phyloP scores from a whole-genome alignment of 2,329 filamentous ascomycete genomes.

The Penicillium sp. region DNA sequence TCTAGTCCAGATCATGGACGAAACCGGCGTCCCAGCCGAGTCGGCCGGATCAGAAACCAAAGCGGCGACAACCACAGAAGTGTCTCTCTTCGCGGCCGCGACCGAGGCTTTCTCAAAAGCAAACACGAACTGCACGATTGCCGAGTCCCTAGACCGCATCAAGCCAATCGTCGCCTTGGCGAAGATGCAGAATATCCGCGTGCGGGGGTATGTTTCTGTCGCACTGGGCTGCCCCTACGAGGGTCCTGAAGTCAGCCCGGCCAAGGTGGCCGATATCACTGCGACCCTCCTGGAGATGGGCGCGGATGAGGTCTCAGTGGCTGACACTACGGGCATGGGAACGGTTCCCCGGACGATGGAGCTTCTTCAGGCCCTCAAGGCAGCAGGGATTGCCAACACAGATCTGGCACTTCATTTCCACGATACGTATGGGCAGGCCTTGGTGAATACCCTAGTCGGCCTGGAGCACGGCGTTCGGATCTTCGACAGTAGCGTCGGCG shows the following conservation, averaged over 20 bases:
- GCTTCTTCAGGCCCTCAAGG: constrained; percentile 56
- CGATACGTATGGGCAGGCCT: constrained; percentile 63
- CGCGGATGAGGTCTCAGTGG: constrained; percentile 63
- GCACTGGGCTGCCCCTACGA: constrained; percentile 65
- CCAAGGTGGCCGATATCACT: constrained; percentile 61
- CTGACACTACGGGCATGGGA: constrained; percentile 66
- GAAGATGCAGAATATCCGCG: constrained; percentile 55
- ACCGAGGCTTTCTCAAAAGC: constrained; percentile 64
- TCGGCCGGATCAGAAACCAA: constrained; percentile 28
- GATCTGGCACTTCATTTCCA: constrained; percentile 65
- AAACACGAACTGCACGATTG: constrained; percentile 65
- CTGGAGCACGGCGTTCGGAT: constrained; percentile 62
- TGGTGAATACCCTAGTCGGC: constrained; percentile 62
- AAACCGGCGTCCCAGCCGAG: constrained; percentile 35
- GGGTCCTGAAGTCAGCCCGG: constrained; percentile 59
- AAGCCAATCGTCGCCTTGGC: constrained; percentile 57
- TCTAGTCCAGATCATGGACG: constrained; percentile 54
- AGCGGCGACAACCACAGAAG: constrained; percentile 47
- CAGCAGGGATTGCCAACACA: constrained; percentile 58
- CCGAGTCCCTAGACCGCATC: constrained; percentile 59
- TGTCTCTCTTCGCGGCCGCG: constrained; percentile 64
- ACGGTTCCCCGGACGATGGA: constrained; percentile 60
- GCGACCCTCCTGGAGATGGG: constrained; percentile 62
- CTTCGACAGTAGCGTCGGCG: constrained; percentile 63
- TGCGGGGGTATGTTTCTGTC: constrained; percentile 64